Evolutionary conservation across 257 asterid species (phyloP).

Genomic region (Scutellaria baicalensis): DNA sequence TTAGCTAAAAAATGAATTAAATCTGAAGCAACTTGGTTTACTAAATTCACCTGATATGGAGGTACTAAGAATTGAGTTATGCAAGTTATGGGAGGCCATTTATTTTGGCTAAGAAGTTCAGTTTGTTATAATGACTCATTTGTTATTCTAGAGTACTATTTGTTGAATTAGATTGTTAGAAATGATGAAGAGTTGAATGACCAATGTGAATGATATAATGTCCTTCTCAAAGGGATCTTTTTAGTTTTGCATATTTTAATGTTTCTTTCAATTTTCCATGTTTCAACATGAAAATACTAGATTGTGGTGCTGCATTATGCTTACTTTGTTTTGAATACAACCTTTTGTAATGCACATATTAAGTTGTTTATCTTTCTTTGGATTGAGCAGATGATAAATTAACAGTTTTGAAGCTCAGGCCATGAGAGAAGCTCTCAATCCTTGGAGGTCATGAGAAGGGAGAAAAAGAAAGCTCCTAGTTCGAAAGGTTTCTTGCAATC

Average conservation of each 20-base stretch:
- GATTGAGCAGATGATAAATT: constrained; percentile 77
- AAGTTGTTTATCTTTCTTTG: constrained; percentile 2
- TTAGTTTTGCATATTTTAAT: neutral
- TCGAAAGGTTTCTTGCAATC: constrained; percentile 1
- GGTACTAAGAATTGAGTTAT: neutral
- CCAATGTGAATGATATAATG: neutral
- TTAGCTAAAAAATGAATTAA: neutral
- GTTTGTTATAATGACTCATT: neutral
- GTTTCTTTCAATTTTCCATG: neutral
- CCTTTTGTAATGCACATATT: neutral
- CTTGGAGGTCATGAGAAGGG: constrained; percentile 60
- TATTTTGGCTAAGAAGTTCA: neutral
- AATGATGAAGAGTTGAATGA: neutral
- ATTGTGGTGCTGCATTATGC: neutral
- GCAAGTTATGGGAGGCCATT: neutral
- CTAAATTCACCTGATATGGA: neutral
- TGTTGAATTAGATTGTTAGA: neutral
- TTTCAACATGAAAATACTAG: neutral
- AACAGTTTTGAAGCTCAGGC: constrained; percentile 88
- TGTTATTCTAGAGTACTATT: neutral
- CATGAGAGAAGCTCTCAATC: constrained; percentile 83
- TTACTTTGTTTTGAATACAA: neutral
- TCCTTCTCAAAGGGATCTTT: neutral
- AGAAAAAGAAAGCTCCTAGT: constrained; percentile 36
- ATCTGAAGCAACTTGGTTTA: neutral